Base-by-base conservation (phyloP, 495 filamentous ascomycete species). In the Parmelia sp. region DNA sequence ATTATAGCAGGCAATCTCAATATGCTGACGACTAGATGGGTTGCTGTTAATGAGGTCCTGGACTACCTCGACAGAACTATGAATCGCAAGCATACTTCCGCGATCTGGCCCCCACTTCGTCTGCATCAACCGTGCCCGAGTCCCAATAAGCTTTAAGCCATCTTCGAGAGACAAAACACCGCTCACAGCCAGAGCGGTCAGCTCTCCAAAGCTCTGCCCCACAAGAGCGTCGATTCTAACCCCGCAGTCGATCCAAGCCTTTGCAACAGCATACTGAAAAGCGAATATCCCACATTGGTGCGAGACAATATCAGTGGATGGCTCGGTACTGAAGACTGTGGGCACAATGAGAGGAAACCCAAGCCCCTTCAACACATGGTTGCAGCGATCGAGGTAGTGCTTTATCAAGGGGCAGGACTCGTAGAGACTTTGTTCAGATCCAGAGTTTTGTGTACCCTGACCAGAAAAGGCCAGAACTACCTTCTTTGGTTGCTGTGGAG, bases 191-290 rank as follows among this genome's bases (percentile, higher is more conserved):
- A 83, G 49, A 1, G 75, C 79, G 0, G 77, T 79, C 19, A 81
- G 62, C 58, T 83, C 75, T 4, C 78, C 80, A 61, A 83, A 79
- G 69, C 78, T 81, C 63, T 85, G 83, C 3, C 83, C 83, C 9
- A 83, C 68, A 6, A 84, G 67, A 3, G 77, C 73, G 11, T 62
- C 64, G 1, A 77, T 64, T 23, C 66, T 33, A 1, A 78, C 17
- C 0, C 80, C 81, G 55, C 68, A 76, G 35, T 80, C 75, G 0
- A 83, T 79, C 80, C 81, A 85, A 6, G 65, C 53, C 31, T 69
- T 73, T 0, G 81, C 79, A 53, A 67, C 75, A 4, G 80, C 69
- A 60, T 83, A 83, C 61, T 85, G 82, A 57, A 79, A 39, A 1
- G 81, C 68, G 62, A 85, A 83, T 0, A 79, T 69, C 3, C 68